Evolutionary conservation across 441 rosid genomes (phyloP).

Genomic region (Croton setiger): DNA sequence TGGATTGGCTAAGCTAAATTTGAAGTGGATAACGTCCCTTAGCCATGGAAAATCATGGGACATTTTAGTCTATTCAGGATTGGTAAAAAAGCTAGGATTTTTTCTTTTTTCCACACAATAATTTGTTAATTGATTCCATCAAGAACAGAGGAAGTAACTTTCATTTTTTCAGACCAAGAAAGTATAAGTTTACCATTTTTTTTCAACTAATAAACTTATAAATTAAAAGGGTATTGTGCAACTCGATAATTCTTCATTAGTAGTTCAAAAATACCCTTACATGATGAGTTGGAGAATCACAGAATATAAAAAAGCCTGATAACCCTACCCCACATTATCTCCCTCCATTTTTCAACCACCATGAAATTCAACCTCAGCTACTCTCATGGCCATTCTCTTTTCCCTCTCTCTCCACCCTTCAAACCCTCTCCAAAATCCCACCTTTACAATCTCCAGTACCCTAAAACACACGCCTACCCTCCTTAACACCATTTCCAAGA

Average conservation of each 20-base stretch:
- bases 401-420: conserved; percentile 41
- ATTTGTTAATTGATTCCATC: not conserved
- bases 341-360: conserved; percentile 27
- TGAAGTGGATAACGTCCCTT: conserved; percentile 46
- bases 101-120: not conserved
- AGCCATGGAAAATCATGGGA: conserved; percentile 30
- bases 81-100: not conserved
- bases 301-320: not conserved
- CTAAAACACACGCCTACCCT: conserved; percentile 21
- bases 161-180: too few relatives aligned
- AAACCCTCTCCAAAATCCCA: conserved; percentile 28
- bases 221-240: too few relatives aligned
- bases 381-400: conserved; percentile 66
- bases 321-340: conserved; percentile 39
- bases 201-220: too few relatives aligned
- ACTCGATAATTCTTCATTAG: not conserved
- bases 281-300: not conserved
- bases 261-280: conserved; percentile 14
- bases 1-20: conserved; percentile 44
- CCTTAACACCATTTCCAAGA: conserved; percentile 29
- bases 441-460: not conserved
- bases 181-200: too few relatives aligned
- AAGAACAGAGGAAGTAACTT: too few relatives aligned
- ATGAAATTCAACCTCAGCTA: conserved; percentile 36
- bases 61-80: conserved; percentile 23